A percentile compares a stretch with the other conserved stretches of the same genome.
Conservation (phyloP, 768 basidiomycete genomes). For the Leucogyrophana mollusca region DNA sequence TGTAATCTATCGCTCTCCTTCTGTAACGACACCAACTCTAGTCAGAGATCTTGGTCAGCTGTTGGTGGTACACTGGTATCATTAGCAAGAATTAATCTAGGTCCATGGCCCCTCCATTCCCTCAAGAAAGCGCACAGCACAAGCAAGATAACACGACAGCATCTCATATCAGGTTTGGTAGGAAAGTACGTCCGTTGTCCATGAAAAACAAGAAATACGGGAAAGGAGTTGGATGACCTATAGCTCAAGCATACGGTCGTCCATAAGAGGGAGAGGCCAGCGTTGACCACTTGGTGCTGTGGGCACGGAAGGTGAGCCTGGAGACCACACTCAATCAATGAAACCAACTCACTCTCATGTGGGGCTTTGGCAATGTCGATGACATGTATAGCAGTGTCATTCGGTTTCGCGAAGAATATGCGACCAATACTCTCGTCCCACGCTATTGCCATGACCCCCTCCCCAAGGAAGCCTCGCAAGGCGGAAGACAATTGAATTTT, state of each 20-base stretch:
- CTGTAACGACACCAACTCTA: too few species aligned
- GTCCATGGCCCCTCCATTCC: too few species aligned
- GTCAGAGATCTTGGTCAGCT: too few species aligned
- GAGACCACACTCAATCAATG: slow-evolving; percentile 1
- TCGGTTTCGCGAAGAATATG: slow-evolving; percentile 48
- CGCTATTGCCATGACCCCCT: slow-evolving; percentile 47
- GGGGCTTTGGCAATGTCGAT: slow-evolving; percentile 47
- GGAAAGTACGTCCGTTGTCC: too few species aligned
- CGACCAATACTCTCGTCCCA: slow-evolving; percentile 70
- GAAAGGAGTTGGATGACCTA: slow-evolving; percentile 9
- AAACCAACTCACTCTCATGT: slow-evolving; percentile 26
- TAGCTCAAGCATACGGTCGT: slow-evolving; percentile 30
- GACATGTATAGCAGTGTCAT: slow-evolving; percentile 41
- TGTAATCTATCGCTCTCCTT: not conserved
- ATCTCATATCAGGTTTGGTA: too few species aligned
- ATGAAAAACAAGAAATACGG: too few species aligned
- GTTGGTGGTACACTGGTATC: too few species aligned
- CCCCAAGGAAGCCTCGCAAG: slow-evolving; percentile 14
- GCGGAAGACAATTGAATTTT: slow-evolving; percentile 19
- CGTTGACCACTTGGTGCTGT: slow-evolving; percentile 31
- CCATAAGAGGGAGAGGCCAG: slow-evolving; percentile 26
- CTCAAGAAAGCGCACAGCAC: too few species aligned
- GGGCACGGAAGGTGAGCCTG: slow-evolving; percentile 27
- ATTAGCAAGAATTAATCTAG: too few species aligned
- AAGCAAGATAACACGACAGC: too few species aligned